Evolutionary conservation across 1,139 yeast species (phyloP).

Genomic region (Entelexis sorbosivorans): DNA sequence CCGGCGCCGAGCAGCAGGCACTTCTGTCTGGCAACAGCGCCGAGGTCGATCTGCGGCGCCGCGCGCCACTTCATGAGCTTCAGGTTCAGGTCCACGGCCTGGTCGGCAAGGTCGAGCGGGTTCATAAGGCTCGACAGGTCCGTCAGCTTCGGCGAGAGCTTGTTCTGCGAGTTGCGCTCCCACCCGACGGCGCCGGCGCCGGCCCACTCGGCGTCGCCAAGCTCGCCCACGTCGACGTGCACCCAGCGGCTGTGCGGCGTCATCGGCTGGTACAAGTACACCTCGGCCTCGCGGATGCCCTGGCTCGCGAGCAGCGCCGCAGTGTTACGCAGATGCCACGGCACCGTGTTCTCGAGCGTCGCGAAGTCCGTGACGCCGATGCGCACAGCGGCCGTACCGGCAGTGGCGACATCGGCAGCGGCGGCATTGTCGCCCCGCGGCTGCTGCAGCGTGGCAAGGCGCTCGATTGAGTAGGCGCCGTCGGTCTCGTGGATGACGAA

Average conservation of each 20-base stretch:
- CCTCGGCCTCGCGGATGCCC: constrained; percentile 34
- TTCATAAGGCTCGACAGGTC: constrained; percentile 71
- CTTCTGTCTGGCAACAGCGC: constrained; percentile 45
- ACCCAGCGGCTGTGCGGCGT: constrained; percentile 27
- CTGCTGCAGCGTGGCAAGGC: background rate
- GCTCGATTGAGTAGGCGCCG: background rate
- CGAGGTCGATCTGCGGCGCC: constrained; percentile 69
- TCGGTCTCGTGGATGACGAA: background rate
- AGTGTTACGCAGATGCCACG: constrained; percentile 57
- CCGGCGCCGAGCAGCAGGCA: constrained; percentile 90
- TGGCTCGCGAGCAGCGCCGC: constrained; percentile 41
- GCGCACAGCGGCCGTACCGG: background rate
- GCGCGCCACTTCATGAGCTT: constrained; percentile 95
- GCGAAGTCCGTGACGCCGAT: constrained; percentile 58
- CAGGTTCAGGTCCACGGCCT: constrained; percentile 81
- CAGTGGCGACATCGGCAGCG: too few species aligned
- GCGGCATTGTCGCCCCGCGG: too few species aligned
- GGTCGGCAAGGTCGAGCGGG: constrained; percentile 73
- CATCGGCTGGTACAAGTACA: constrained; percentile 29
- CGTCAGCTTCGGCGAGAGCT: constrained; percentile 68
- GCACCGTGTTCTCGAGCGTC: constrained; percentile 39
- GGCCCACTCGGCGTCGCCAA: constrained; percentile 1
- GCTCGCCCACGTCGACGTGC: constrained; percentile 16
- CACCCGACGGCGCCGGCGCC: constrained; percentile 55
- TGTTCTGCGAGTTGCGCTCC: constrained; percentile 70